A percentile compares a stretch with the other conserved stretches of the same genome.
These are phyloP conservation scores for Rosa chinensis DNA, from an alignment of 306 rosid species.

Conservation along the genomic window DNA sequence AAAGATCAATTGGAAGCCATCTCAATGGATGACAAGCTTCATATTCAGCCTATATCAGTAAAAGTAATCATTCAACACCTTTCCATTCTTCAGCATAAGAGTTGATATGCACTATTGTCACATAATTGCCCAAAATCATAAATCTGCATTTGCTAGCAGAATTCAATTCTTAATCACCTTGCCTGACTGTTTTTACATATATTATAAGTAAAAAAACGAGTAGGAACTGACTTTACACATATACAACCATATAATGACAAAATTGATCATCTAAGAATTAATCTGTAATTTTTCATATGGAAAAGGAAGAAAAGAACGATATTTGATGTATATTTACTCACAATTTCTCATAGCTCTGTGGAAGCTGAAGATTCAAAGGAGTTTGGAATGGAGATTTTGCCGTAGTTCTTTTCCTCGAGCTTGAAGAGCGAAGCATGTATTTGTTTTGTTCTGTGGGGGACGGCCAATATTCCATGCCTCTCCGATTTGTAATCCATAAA, in stretches of 20 bases:
- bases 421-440: constrained; percentile 39
- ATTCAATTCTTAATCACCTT: not conserved
- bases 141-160: too few species aligned
- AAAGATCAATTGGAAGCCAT: not conserved
- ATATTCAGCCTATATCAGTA: not conserved
- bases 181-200: too few species aligned
- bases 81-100: not conserved
- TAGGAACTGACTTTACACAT: not conserved
- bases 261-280: not conserved
- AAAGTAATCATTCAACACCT: not conserved
- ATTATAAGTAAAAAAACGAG: too few species aligned
- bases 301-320: not conserved
- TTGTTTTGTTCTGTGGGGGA: constrained; percentile 68
- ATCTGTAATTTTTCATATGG: not conserved
- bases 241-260: not conserved
- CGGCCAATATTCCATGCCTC: constrained; percentile 96
- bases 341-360: constrained; percentile 81
- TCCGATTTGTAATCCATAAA: constrained; percentile 90
- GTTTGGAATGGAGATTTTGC: constrained; percentile 40
- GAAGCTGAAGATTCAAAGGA: constrained; percentile 51
- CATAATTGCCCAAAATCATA: not conserved
- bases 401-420: constrained; percentile 28
- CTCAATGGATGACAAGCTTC: constrained; percentile 4
- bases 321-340: constrained; percentile 37
- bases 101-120: not conserved